phyloP scores from a whole-genome alignment of 1,139 yeast species.

The Zygosaccharomyces pseudobailii region DNA sequence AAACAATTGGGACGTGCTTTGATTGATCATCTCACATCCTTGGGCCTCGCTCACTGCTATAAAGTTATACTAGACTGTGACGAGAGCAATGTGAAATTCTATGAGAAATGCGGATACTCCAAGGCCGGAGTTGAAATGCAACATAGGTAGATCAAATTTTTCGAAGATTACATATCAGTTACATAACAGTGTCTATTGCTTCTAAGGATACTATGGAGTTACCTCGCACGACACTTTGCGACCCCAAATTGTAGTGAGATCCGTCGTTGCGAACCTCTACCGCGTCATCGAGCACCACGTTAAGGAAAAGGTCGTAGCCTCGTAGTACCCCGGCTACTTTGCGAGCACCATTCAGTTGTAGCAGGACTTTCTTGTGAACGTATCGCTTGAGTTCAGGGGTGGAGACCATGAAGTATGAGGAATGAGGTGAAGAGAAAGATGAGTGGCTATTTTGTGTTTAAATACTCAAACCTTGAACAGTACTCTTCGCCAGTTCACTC shows the following conservation, averaged over 20 bases:
- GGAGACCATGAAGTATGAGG: constrained; percentile 41
- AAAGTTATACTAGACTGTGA: constrained; percentile 89
- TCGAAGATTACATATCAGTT: constrained; percentile 1
- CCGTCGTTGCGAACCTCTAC: constrained; percentile 54
- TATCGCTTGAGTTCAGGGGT: constrained; percentile 66
- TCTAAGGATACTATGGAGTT: constrained; percentile 57
- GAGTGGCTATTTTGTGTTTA: too few relatives aligned
- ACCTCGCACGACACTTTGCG: constrained; percentile 51
- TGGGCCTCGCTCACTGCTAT: constrained; percentile 72
- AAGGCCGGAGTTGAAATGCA: constrained; percentile 75
- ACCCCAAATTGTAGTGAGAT: constrained; percentile 38
- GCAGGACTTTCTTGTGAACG: constrained; percentile 65
- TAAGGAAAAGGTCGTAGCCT: constrained; percentile 75
- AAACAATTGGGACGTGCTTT: constrained; percentile 67
- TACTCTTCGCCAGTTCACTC: too few relatives aligned
- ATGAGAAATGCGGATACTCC: constrained; percentile 75
- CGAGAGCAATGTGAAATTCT: constrained; percentile 72
- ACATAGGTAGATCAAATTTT: constrained; percentile 18
- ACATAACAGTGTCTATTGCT: constrained; percentile 33
- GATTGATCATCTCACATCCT: constrained; percentile 55
- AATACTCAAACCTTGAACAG: too few relatives aligned
- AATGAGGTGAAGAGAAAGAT: background rate
- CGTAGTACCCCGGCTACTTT: constrained; percentile 66
- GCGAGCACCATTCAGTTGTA: constrained; percentile 72
- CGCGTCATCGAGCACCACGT: constrained; percentile 70